Evolutionary conservation across 2,329 filamentous ascomycete genomes (phyloP), one percentile per base, ranked within the genome.

Genomic region (Diatrype stigma): DNA sequence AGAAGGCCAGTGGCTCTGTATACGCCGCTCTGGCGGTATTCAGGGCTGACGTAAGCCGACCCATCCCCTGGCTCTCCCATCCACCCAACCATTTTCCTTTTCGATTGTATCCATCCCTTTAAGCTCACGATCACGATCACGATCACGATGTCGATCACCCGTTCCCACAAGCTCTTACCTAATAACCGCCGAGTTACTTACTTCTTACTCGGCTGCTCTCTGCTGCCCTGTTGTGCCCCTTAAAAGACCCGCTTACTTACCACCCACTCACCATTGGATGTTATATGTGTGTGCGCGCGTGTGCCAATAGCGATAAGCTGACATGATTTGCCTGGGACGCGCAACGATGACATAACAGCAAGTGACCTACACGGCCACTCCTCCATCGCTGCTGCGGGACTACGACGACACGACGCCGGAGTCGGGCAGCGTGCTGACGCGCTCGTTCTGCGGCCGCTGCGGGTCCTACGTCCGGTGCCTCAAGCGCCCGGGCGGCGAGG

Each of bases 361-460:
- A 47, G 48, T 63, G 8, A 55, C 51, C 5, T 50, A 52, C 34
- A 59, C 51, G 21, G 47, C 55, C 46, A 44, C 59, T 3, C 50
- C 55, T 19, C 52, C 54, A 5, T 47, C 47, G 12, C 17, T 54
- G 21, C 45, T 58, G 46, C 55, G 53, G 38, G 56, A 46, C 26
- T 61, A 56, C 47, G 38, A 38, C 12, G 58, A 60, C 35, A 49
- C 30, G 32, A 51, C 14, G 6, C 50, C 56, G 11, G 57, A 59
- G 32, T 60, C 58, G 34, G 60, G 59, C 37, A 19, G 26, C 10
- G 40, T 51, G 2, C 52, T 63, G 16, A 11, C 40, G 23, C 56
- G 58, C 32, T 56, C 51, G 6, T 63, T 63, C 51, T 63, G 60
- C 52, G 54, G 56, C 28, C 51, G 45, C 19, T 63, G 60, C 52